phyloP scores from a whole-genome alignment of 352 stramenopile genomes.

The Phytophthora ohioensis region DNA sequence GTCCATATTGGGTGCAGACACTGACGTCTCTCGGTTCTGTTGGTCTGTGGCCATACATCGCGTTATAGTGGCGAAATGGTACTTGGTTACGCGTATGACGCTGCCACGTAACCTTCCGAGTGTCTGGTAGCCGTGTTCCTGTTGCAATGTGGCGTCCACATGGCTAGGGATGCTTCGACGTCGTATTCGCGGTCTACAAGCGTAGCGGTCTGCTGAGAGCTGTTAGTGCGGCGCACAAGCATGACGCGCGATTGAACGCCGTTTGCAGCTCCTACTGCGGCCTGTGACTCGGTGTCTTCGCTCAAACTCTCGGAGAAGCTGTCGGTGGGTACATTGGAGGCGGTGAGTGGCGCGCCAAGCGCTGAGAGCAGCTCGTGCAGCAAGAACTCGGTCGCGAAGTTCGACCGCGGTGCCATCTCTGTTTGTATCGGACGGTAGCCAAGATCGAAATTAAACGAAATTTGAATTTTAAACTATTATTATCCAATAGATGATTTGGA shows the following conservation, averaged over 20 bases:
- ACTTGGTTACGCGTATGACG: conserved; percentile 65
- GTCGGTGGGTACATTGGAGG: conserved; percentile 13
- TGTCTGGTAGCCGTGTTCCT: conserved; percentile 41
- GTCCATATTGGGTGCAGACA: conserved; percentile 24
- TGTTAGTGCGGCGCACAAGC: conserved; percentile 58
- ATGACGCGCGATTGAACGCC: conserved; percentile 53
- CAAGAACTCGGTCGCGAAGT: conserved; percentile 58
- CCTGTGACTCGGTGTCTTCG: conserved; percentile 70
- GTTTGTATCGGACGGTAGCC: background rate
- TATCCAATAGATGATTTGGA: background rate
- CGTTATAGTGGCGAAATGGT: conserved; percentile 61
- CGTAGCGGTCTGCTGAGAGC: conserved; percentile 46
- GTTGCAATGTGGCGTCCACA: conserved; percentile 30
- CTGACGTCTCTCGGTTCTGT: conserved; percentile 21
- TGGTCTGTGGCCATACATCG: conserved; percentile 40
- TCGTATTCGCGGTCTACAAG: conserved; percentile 61
- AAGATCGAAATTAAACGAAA: background rate
- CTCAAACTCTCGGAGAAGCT: conserved; percentile 52
- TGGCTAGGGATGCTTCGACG: conserved; percentile 52
- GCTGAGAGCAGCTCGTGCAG: conserved; percentile 64
- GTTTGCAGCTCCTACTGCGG: background rate
- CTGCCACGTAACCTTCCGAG: conserved; percentile 57
- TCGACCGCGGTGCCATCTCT: conserved; percentile 33
- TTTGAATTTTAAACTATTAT: conserved; percentile 14
- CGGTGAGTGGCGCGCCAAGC: conserved; percentile 35